Base-by-base conservation (phyloP, 345 rosid genomes). In the Sisymbrium irio region DNA sequence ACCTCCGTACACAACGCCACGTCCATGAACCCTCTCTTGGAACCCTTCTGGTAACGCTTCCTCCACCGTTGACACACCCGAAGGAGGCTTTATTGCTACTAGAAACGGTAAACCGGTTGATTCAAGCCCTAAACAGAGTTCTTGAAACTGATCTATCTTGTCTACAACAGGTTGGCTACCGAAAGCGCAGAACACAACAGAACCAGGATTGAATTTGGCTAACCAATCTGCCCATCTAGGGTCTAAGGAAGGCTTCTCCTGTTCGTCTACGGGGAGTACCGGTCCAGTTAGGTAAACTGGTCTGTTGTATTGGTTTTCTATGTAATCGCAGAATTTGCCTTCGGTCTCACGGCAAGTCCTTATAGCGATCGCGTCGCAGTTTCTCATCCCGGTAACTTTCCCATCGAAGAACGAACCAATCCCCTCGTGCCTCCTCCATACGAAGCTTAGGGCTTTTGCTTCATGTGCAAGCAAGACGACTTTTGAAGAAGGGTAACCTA, bases 31-130 rank as follows among this genome's bases (percentile, higher is more conserved):
- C 71, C 90, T 85, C 81, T 85, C 89, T 30, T 71, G 62, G 25
- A 90, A 90, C 40, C 92, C 97, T 39, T 87, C 77, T 0, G 92
- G 98, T 9, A 90, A 59, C 6, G 96, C 96, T 64, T 90, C 93
- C 47, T 87, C 86, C 3, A 87, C 67, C 0, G 84, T 86, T n/a
- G 81, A 37, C 19, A 72, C 66, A 5, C 89, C 91, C 0, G 7
- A 6, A 1, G 96, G 98, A 1, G 92, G 93, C 73, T 83, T 84
- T 6, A 87, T 28, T 0, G 85, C 88, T 8, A 86, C 54, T 0
- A 93, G 10, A 72, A 93, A 93, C 0, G 96, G 95, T 32, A 74
- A 20, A 8, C 86, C 85, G 0, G 91, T 77, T 28, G 55, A 51
- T 76, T 90, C 95, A 15, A 93, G 71, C 18, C 95, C 98, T 27